Evolutionary conservation across 2,329 filamentous ascomycete genomes (phyloP), one percentile per base, ranked within the genome.

Genomic region (Didymella pomorum): DNA sequence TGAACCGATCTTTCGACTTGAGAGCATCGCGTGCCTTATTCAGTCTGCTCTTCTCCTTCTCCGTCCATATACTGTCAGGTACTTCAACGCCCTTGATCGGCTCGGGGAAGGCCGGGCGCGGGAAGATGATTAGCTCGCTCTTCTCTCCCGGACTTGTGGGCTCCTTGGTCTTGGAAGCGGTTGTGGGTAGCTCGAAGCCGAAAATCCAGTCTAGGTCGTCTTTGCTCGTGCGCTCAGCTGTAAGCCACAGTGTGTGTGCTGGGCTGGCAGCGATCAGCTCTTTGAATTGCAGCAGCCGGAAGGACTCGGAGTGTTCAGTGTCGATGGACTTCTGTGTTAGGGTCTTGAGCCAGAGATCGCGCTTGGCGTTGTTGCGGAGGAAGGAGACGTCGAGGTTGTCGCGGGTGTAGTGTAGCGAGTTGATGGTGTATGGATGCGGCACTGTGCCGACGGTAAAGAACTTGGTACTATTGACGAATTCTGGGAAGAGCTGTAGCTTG

Each of bases 391-490:
- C 73, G 43, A 82, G 59, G 10, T 72, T 79, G 51, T 81, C 79
- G 57, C 87, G 71, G 2, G 72, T 83, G 63, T 87, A 83, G 58
- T 87, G 83, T 18, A 98, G 81, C 12, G 87, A 85, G 52, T 88
- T 85, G 41, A 92, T 82, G 1, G 93, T 97, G 80, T 93, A 96
- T 0, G 95, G 95, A 74, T 99, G 95, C 0, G 94, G 94, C 12
- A 98, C 89, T 0, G 88, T 91, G 58, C 90, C 93, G 63, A 99
- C 91, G 2, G 90, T 92, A 79, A 93, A 98, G 16, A 89, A 73
- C 1, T 82, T 82, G 14, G 88, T 88, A 4, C 83, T 84, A 76
- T 97, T 97, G 54, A 84, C 84, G 76, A 92, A 95, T 18, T 83
- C 79, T 3, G 84, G 78, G 2, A 87, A 86, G 0, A 88, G 89